These are phyloP conservation scores for Monosporascus cannonballus DNA, from an alignment of 2,329 filamentous ascomycete species.

Conservation along the genomic window DNA sequence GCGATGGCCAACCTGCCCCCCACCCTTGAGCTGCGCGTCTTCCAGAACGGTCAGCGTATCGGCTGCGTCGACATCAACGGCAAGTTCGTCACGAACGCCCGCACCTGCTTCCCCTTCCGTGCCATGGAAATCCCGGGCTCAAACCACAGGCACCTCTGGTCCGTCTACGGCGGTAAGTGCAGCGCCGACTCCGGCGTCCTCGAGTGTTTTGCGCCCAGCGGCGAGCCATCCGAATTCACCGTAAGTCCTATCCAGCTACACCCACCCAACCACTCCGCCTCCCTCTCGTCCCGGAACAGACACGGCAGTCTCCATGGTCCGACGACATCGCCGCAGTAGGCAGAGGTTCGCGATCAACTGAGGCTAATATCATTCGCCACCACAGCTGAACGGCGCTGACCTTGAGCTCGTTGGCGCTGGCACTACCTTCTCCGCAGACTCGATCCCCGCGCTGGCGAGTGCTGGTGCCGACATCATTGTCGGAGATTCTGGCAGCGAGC, in stretches of 20 bases:
- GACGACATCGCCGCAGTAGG: background rate
- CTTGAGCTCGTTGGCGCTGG: constrained; percentile 3
- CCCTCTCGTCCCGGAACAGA: background rate
- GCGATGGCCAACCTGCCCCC: constrained; percentile 1
- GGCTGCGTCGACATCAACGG: constrained; percentile 5
- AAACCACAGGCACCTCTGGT: constrained; percentile 1
- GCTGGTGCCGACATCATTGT: constrained; percentile 1
- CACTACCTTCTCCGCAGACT: constrained; percentile 3
- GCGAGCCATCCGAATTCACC: constrained; percentile 1
- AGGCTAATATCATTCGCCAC: background rate
- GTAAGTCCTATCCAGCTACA: background rate
- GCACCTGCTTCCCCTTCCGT: constrained; percentile 2
- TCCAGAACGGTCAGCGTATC: constrained; percentile 4
- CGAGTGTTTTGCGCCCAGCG: constrained; percentile 1
- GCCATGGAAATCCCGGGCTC: constrained; percentile 1
- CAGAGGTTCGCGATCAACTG: background rate
- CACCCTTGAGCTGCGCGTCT: constrained; percentile 5
- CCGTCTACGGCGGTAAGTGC: constrained; percentile 1
- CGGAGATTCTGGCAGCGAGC: constrained; percentile 3
- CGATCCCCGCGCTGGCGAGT: background rate
- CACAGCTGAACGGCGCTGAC: constrained; percentile 2
- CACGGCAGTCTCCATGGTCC: background rate
- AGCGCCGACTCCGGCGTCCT: constrained; percentile 2
- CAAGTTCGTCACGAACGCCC: constrained; percentile 1
- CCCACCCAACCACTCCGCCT: too few species aligned